Base-by-base conservation (phyloP, 2,329 filamentous ascomycete genomes). In the Fusarium globosum region DNA sequence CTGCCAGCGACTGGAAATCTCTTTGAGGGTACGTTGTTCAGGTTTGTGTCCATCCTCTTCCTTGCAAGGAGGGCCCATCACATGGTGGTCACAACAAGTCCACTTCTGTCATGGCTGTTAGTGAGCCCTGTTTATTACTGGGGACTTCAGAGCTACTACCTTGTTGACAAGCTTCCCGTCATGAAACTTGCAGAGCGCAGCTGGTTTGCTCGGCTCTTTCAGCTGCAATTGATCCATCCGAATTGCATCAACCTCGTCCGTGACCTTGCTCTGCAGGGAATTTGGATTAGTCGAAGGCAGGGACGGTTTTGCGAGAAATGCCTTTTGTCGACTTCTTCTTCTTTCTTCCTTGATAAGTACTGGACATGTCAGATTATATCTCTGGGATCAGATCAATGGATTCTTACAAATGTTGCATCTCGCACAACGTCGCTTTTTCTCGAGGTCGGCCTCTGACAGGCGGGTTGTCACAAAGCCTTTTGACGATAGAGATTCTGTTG, bases 1-100 rank as follows among this genome's bases (percentile, higher is more conserved):
- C 20, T 57, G 58, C 69, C 69, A 73, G 15, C 55, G 59, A 9
- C 4, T 28, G 21, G 56, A 49, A 7, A 73, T 49, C 28, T 72
- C 53, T 2, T 56, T 23, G 2, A 39, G n/a, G 7, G 65, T 48
- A 18, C 52, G 46, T 1, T 33, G 13, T 21, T 49, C 57, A 10
- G 62, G 51, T 4, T 46, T 14, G 21, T 73, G 71, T 10, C 21
- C 7, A 14, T 53, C 42, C n/a, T 70, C 43, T 23, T 59, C n/a
- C 6, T 43, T 59, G 20, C 71, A 73, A 5, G 61, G 59, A 3
- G 59, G 30, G 3, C 46, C 43, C 1, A 15, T 20, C 14, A 53
- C 33, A 30, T 64, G 60, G 14, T 23, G 36, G 1, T 30, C 43
- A 48, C 71, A 73, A 20, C 71, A 73, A 0, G 62, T 69, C 71